phyloP scores from a whole-genome alignment of 129 eudicot species.

The Erigeron canadensis region DNA sequence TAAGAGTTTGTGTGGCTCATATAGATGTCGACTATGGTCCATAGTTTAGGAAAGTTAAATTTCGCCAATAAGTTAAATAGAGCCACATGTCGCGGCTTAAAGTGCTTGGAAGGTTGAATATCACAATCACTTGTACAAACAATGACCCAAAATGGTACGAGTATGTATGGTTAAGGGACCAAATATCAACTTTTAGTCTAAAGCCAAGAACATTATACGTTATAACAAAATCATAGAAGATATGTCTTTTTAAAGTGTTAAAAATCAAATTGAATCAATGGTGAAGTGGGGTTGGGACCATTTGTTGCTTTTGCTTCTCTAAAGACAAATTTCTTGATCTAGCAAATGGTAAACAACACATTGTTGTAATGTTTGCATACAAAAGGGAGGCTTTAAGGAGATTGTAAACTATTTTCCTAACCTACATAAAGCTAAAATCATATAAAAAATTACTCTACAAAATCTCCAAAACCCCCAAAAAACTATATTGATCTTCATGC shows the following conservation, averaged over 20 bases:
- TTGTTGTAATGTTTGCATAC: slow-evolving; percentile 42
- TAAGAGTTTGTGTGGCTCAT: neutral
- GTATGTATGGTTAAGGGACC: neutral
- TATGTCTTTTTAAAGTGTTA: neutral
- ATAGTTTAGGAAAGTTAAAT: neutral
- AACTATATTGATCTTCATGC: slow-evolving; percentile 25
- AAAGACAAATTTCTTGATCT: slow-evolving; percentile 31
- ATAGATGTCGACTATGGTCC: neutral
- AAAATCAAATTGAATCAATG: neutral
- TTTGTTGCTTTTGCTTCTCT: slow-evolving; percentile 17
- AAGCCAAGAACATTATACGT: neutral
- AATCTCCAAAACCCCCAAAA: slow-evolving; percentile 34
- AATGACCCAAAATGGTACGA: neutral
- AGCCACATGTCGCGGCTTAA: too few species aligned
- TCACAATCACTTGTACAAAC: neutral
- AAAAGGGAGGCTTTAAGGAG: slow-evolving; percentile 38
- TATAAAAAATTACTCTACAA: slow-evolving; percentile 27
- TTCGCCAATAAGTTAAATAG: neutral
- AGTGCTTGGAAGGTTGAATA: neutral
- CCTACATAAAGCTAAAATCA: slow-evolving; percentile 31
- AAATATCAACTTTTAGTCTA: neutral
- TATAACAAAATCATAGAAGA: slow-evolving; percentile 17
- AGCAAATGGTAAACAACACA: slow-evolving; percentile 26
- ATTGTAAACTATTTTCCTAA: slow-evolving; percentile 30
- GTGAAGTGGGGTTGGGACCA: slow-evolving; percentile 29